Conservation (phyloP, 495 filamentous ascomycete species). For the Penicillium pancosmium region DNA sequence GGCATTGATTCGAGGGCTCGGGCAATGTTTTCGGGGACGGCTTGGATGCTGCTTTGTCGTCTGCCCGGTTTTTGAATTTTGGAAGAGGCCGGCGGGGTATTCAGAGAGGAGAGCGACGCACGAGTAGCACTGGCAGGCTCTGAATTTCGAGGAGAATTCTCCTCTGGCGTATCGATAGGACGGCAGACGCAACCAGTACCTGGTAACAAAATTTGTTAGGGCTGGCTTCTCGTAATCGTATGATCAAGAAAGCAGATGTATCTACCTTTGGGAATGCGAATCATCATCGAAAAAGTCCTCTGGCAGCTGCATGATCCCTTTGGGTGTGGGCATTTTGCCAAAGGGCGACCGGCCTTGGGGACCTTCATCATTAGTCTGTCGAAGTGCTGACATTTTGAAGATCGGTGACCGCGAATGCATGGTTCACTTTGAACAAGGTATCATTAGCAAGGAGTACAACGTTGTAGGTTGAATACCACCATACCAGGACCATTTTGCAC, state of each 20-base stretch:
- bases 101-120: constrained; percentile 12
- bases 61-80: constrained; percentile 34
- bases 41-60: constrained; percentile 31
- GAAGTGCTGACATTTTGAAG: constrained; percentile 79
- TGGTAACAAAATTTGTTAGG: constrained; percentile 23
- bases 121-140: constrained; percentile 10
- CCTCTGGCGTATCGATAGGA: background rate
- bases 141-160: background rate
- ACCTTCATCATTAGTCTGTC: constrained; percentile 77
- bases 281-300: constrained; percentile 54
- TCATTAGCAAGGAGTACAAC: constrained; percentile 12
- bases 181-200: constrained; percentile 1
- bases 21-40: constrained; percentile 30
- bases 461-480: background rate
- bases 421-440: constrained; percentile 58
- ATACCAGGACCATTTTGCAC: constrained; percentile 56
- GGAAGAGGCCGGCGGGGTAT: constrained; percentile 19
- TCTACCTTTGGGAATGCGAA: constrained; percentile 53
- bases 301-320: constrained; percentile 62
- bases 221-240: constrained; percentile 13
- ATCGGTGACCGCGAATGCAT: constrained; percentile 85
- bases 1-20: constrained; percentile 30
- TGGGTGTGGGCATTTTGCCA: constrained; percentile 76
- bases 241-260: background rate
- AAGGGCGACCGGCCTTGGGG: constrained; percentile 76